These are phyloP conservation scores for Cryphonectria naterciae DNA, from an alignment of 2,329 filamentous ascomycete genomes.

Conservation along the genomic window DNA sequence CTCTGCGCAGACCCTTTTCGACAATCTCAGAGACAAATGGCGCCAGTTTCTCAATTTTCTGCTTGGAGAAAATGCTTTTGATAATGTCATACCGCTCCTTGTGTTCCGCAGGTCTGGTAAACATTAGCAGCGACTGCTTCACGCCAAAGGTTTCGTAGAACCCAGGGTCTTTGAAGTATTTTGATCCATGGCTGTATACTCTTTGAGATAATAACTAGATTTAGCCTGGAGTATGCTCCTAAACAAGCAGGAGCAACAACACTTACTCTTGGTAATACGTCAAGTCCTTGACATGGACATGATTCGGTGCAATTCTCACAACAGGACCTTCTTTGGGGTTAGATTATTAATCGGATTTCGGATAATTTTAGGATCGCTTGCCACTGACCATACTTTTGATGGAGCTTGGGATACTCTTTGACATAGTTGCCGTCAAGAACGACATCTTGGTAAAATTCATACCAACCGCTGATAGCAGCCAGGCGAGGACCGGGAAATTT, in stretches of 20 bases:
- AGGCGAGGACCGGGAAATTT: conserved; percentile 6
- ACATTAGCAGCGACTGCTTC: background rate
- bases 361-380: background rate
- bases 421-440: conserved; percentile 6
- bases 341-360: background rate
- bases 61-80: background rate
- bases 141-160: background rate
- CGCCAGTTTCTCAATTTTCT: conserved; percentile 2
- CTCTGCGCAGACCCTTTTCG: background rate
- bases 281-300: background rate
- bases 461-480: conserved; percentile 7
- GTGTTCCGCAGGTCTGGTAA: background rate
- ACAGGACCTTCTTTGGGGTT: background rate
- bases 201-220: background rate
- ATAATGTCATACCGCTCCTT: background rate
- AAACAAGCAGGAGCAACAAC: background rate
- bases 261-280: background rate
- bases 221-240: background rate
- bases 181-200: background rate
- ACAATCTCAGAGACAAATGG: conserved; percentile 1
- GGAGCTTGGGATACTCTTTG: background rate
- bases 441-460: conserved; percentile 8
- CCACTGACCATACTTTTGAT: background rate
- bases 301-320: background rate
- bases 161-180: background rate